These are phyloP conservation scores for Eragrostis tef DNA, from an alignment of 202 grass and related monocot species.

Conservation along the genomic window DNA sequence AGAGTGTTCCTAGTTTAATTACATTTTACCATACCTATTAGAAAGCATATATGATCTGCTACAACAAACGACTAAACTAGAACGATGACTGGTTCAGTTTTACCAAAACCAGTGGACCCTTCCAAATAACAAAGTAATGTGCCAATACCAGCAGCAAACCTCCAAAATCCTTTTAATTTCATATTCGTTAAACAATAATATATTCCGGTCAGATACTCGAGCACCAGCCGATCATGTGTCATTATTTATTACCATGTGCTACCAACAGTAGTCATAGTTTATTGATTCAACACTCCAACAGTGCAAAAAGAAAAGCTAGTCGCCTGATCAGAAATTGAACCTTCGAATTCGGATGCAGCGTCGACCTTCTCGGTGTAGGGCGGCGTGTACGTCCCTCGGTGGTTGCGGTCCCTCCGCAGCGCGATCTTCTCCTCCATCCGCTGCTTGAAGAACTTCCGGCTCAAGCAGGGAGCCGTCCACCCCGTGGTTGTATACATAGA, in stretches of 20 bases:
- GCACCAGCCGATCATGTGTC: background rate
- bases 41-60: too few relatives aligned
- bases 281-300: background rate
- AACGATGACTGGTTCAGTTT: background rate
- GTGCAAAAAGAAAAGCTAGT: background rate
- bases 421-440: conserved; percentile 71
- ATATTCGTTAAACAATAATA: background rate
- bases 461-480: conserved; percentile 52
- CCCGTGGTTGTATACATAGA: conserved; percentile 77
- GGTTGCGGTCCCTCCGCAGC: conserved; percentile 41
- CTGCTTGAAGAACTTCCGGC: conserved; percentile 64
- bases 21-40: background rate
- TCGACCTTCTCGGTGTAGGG: conserved; percentile 73
- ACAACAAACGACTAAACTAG: background rate
- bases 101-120: background rate
- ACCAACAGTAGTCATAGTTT: background rate
- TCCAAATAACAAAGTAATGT: background rate
- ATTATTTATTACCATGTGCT: background rate
- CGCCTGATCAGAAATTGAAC: conserved; percentile 17
- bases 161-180: background rate
- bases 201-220: background rate
- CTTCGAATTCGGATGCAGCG: conserved; percentile 55
- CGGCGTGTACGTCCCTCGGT: conserved; percentile 75
- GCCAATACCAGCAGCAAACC: background rate
- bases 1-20: background rate